A percentile compares a stretch with the other conserved stretches of the same genome.
phyloP scores from a whole-genome alignment of 805 yeast genomes.

The Sugiyamaella qingdaonensis region DNA sequence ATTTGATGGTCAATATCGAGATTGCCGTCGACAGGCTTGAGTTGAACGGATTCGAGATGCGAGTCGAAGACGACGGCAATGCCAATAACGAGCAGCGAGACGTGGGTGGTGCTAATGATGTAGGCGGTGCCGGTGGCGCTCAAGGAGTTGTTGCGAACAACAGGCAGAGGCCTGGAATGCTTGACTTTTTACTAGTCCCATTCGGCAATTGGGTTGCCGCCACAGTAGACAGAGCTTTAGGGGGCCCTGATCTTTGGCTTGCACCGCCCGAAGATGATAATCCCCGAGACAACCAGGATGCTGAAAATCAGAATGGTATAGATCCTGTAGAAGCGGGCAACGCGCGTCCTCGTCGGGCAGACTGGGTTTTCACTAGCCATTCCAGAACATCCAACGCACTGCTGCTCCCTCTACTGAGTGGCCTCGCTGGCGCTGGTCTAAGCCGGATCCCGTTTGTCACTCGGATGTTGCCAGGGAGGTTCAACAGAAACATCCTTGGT shows the following conservation, averaged over 20 bases:
- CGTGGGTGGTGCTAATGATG: slow-evolving; percentile 7
- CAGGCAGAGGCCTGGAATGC: not conserved
- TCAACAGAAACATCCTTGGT: slow-evolving; percentile 26
- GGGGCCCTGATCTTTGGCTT: not conserved
- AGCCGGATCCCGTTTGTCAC: slow-evolving; percentile 15
- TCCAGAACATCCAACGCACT: slow-evolving; percentile 19
- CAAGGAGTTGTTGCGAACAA: not conserved
- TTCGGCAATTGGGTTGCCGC: not conserved
- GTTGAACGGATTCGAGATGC: not conserved
- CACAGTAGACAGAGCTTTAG: slow-evolving; percentile 4
- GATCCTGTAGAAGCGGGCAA: not conserved
- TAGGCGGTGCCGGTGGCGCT: not conserved
- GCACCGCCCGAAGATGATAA: not conserved
- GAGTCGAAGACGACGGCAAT: not conserved
- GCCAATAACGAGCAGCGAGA: not conserved
- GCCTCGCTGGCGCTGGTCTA: slow-evolving; percentile 18
- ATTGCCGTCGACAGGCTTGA: slow-evolving; percentile 1
- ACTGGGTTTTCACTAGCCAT: slow-evolving; percentile 21
- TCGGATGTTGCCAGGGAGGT: slow-evolving; percentile 17
- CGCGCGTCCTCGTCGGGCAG: slow-evolving; percentile 6
- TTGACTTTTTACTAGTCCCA: not conserved
- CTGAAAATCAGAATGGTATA: not conserved
- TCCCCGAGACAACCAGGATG: not conserved
- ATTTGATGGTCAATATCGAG: not conserved
- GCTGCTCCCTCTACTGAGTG: slow-evolving; percentile 19